Evolutionary conservation across 306 rosid genomes (phyloP), one percentile per base, ranked within the genome.

Genomic region (Morella rubra): DNA sequence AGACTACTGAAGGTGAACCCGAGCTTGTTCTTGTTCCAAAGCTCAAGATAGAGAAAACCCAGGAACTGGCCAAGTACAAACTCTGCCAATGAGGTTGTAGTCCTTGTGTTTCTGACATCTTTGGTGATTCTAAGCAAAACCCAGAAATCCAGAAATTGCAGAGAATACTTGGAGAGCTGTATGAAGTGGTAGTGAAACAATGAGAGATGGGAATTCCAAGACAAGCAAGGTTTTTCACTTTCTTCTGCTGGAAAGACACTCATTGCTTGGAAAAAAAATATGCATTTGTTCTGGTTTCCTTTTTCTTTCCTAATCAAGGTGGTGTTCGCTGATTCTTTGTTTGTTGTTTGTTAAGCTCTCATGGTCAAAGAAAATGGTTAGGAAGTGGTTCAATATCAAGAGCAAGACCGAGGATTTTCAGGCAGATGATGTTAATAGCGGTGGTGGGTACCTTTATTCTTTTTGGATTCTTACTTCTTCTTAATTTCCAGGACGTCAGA

Each of bases 331-430:
- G 88, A 86, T 85, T 85, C 75, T 83, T 44, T 73, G 9, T 76
- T 71, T 85, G 72, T 50, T 84, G 80, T 77, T 86, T 85, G 83
- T 72, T 83, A 83, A 96, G 99, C 96, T 96, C 93, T 93, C 98
- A 52, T 96, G 98, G 98, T 89, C 99, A 76, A 96, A 91, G 98
- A 92, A 93, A 88, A 92, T 96, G 98, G 96, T 96, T 80, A 93
- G 97, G 58, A 96, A 93, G 86, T 93, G 91, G 89, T 96, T 96
- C 84, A 96, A 93, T 74, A 91, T 96, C 89, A 93, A 89, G 89
- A 76, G 96, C 86, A 96, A 93, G 79, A 85, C 79, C 71, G 96
- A 96, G 64, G 97, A 91, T 65, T 88, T 88, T 60, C 96, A 83
- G 77, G 82, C 93, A 27, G 93, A 93, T 78, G 93, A 77, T 76